Evolutionary conservation across 1,139 yeast species (phyloP).

Genomic region (Candida sojae): DNA sequence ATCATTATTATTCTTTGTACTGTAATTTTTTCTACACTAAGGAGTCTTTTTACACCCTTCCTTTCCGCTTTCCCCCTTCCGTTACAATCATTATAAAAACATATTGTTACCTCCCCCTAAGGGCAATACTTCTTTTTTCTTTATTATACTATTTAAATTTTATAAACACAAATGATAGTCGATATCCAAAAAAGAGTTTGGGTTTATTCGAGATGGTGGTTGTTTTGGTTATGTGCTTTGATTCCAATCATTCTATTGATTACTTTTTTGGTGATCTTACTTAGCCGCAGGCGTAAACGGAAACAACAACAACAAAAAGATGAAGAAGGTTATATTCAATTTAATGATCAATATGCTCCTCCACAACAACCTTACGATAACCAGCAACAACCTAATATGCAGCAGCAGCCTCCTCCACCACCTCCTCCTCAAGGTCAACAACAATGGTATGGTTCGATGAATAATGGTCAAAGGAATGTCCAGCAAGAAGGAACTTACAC

Average conservation of each 20-base stretch:
- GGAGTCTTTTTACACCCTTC: no score
- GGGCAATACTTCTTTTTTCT: not conserved
- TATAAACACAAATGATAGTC: not conserved
- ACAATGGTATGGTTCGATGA: not conserved
- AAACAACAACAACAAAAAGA: not conserved
- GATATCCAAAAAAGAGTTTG: not conserved
- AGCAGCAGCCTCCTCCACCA: no score
- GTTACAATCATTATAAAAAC: no score
- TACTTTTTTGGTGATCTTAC: not conserved
- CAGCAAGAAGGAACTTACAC: not conserved
- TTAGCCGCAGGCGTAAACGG: not conserved
- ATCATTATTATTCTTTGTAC: no score
- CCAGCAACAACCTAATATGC: not conserved
- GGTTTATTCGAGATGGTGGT: not conserved
- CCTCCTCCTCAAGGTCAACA: not conserved
- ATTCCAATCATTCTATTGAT: not conserved
- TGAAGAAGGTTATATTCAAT: not conserved
- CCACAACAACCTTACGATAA: not conserved
- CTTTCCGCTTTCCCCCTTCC: not conserved
- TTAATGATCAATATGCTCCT: not conserved
- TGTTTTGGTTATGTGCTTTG: not conserved
- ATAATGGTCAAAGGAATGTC: not conserved
- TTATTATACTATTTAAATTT: not conserved
- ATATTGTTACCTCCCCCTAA: no score
- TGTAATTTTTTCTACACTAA: no score